phyloP scores from a whole-genome alignment of 1,284 basidiomycete genomes.

The Stereum hirsutum region DNA sequence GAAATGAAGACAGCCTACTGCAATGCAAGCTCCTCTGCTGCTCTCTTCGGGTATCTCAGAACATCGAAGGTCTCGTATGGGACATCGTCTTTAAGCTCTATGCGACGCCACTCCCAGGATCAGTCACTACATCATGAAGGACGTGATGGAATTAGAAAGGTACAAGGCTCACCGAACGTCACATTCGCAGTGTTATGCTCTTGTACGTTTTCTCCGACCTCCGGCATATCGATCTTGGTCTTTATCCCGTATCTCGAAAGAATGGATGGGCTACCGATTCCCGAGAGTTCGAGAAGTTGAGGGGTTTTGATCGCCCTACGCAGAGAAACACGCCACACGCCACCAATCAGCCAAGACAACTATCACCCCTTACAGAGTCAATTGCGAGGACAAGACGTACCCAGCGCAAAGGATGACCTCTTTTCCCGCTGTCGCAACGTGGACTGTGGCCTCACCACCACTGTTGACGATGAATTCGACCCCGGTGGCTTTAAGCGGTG shows the following conservation, averaged over 20 bases:
- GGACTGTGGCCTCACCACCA: neutral
- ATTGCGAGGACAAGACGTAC: neutral
- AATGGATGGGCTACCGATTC: conserved; percentile 1
- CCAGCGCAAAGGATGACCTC: conserved; percentile 3
- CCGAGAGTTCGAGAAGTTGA: conserved; percentile 1
- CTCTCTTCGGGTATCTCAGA: neutral
- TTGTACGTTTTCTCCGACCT: conserved; percentile 2
- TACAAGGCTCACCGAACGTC: neutral
- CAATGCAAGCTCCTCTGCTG: neutral
- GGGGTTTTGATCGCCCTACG: conserved; percentile 1
- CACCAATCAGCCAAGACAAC: no score
- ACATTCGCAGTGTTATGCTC: neutral
- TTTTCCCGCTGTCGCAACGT: neutral
- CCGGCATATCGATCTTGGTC: neutral
- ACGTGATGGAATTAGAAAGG: no score
- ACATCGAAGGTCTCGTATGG: conserved; percentile 1
- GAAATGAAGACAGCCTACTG: neutral
- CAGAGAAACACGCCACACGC: neutral
- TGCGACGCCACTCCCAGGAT: neutral
- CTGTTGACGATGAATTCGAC: neutral
- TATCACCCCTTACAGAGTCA: no score
- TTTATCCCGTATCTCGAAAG: neutral
- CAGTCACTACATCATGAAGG: no score
- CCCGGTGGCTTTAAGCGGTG: neutral
- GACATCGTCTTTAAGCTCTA: neutral